Percentiles rank a stretch among this genome's conserved stretches.
Conservation (phyloP, 1,284 basidiomycete genomes). For the Moesziomyces sp. region DNA sequence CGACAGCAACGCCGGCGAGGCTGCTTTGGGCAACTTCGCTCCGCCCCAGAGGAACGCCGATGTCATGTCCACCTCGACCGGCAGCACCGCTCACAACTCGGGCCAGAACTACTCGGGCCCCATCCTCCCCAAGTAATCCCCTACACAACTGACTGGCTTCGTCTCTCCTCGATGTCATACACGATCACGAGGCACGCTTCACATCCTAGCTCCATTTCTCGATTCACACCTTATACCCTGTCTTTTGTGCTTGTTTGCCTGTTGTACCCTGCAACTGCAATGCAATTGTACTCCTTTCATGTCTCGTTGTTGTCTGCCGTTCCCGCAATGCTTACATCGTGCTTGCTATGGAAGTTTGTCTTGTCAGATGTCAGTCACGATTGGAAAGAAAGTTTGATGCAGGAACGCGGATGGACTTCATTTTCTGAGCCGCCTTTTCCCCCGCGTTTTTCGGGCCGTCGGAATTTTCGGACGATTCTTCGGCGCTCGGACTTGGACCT, state of each 20-base stretch:
- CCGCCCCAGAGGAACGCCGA: constrained; percentile 2
- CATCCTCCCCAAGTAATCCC: constrained; percentile 24
- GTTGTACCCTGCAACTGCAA: background rate
- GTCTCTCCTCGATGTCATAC: background rate
- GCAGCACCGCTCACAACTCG: constrained; percentile 15
- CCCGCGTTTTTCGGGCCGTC: too few relatives aligned
- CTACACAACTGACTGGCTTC: too few relatives aligned
- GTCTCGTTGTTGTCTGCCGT: too few relatives aligned
- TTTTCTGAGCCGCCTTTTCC: too few relatives aligned
- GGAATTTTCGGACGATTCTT: too few relatives aligned
- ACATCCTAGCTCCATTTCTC: background rate
- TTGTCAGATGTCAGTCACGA: too few relatives aligned
- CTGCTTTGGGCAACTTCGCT: constrained; percentile 3
- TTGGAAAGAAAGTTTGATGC: too few relatives aligned
- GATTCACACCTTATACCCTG: background rate
- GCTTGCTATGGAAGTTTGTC: too few relatives aligned
- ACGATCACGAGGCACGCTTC: background rate
- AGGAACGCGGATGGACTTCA: too few relatives aligned
- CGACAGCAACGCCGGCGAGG: constrained; percentile 24
- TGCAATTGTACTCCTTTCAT: background rate
- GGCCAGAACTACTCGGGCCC: constrained; percentile 4
- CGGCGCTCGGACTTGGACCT: too few relatives aligned
- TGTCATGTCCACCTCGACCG: constrained; percentile 16
- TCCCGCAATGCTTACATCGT: too few relatives aligned
- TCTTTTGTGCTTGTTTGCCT: background rate